Percentiles rank a stretch among this genome's conserved stretches.
phyloP scores from a whole-genome alignment of 805 yeast species.

The Dipodascus albidus region DNA sequence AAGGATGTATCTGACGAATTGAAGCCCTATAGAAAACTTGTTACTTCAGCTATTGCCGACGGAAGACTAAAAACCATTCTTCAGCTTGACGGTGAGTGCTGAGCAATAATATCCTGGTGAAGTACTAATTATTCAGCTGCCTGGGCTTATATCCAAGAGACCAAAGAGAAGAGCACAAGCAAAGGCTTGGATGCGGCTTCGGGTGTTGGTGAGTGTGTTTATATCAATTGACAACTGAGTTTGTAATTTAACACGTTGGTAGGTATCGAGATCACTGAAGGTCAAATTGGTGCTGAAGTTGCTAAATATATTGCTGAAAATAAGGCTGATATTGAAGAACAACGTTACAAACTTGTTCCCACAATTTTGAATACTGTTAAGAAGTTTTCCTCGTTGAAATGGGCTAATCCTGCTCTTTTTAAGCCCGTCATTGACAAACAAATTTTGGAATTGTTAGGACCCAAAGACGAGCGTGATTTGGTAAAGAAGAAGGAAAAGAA shows the following conservation, averaged over 20 bases:
- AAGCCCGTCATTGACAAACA: slow-evolving; percentile 80
- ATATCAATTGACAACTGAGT: slow-evolving; percentile 22
- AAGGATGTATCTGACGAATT: slow-evolving; percentile 41
- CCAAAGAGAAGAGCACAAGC: slow-evolving; percentile 27
- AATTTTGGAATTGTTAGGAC: slow-evolving; percentile 67
- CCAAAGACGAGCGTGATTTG: slow-evolving; percentile 90
- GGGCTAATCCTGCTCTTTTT: slow-evolving; percentile 84
- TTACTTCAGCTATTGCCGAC: slow-evolving; percentile 51
- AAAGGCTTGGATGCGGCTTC: slow-evolving; percentile 45
- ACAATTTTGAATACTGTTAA: slow-evolving; percentile 66
- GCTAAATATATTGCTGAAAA: slow-evolving; percentile 46
- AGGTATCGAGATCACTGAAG: slow-evolving; percentile 61
- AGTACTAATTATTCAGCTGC: slow-evolving; percentile 46
- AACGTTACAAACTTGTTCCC: slow-evolving; percentile 75
- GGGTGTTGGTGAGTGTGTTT: slow-evolving; percentile 39
- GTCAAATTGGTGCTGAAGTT: slow-evolving; percentile 50
- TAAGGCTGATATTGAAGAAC: slow-evolving; percentile 47
- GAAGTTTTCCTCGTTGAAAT: slow-evolving; percentile 62
- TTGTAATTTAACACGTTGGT: neutral
- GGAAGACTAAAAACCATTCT: slow-evolving; percentile 54
- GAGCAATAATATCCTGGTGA: no score
- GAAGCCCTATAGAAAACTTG: slow-evolving; percentile 35
- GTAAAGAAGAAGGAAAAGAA: slow-evolving; percentile 55
- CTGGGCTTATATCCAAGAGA: slow-evolving; percentile 49
- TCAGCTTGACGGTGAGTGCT: slow-evolving; percentile 42